These are phyloP conservation scores for Aspergillus affinis DNA, from an alignment of 495 filamentous ascomycete species.

Conservation along the genomic window DNA sequence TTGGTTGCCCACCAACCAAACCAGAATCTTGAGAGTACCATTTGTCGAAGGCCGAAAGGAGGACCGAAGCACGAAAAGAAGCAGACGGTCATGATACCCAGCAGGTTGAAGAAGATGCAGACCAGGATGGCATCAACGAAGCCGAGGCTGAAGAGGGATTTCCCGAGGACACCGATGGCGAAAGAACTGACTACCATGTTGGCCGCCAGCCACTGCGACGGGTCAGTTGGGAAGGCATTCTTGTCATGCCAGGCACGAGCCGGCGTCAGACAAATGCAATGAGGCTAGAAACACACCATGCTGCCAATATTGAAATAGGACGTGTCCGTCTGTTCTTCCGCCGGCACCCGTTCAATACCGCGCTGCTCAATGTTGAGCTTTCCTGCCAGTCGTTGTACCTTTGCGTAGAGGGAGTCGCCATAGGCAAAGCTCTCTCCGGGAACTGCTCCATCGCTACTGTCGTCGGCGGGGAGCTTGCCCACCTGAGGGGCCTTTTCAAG, in stretches of 20 bases:
- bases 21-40: conserved; percentile 81
- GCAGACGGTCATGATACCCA: conserved; percentile 71
- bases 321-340: conserved; percentile 67
- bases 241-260: conserved; percentile 10
- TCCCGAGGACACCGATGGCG: conserved; percentile 73
- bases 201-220: conserved; percentile 71
- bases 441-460: conserved; percentile 55
- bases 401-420: conserved; percentile 62
- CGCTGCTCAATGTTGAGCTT: conserved; percentile 72
- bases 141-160: conserved; percentile 64
- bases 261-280: conserved; percentile 13
- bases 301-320: conserved; percentile 68
- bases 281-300: conserved; percentile 57
- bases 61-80: conserved; percentile 82
- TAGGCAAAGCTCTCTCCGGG: conserved; percentile 60
- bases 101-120: conserved; percentile 75
- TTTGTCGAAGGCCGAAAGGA: conserved; percentile 75
- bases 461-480: conserved; percentile 43
- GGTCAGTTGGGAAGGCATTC: conserved; percentile 27
- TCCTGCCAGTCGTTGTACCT: conserved; percentile 66
- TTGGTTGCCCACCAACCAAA: conserved; percentile 75
- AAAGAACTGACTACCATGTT: conserved; percentile 86
- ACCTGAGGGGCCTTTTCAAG: conserved; percentile 44
- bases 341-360: conserved; percentile 79
- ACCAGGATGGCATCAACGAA: conserved; percentile 77